Evolutionary conservation across 2,329 filamentous ascomycete genomes (phyloP).

Genomic region (Didymella keratinophila): DNA sequence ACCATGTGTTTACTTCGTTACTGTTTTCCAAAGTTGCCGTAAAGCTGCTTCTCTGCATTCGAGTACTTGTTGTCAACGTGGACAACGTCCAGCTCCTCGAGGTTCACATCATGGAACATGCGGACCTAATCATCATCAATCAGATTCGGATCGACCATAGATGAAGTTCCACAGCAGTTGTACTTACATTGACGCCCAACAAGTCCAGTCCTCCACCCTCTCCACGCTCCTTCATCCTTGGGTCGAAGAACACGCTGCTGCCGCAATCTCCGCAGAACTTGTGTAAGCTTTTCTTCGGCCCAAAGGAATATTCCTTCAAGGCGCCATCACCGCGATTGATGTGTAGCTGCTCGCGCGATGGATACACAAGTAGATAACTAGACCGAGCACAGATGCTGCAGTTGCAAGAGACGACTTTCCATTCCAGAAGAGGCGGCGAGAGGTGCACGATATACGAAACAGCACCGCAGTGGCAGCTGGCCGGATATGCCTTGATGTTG

Average conservation of each 20-base stretch:
- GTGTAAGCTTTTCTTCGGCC: conserved; percentile 34
- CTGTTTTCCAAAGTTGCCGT: background rate
- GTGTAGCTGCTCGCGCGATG: conserved; percentile 31
- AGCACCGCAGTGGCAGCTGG: conserved; percentile 63
- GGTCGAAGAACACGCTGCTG: conserved; percentile 41
- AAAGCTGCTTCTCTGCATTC: background rate
- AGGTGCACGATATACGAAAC: conserved; percentile 60
- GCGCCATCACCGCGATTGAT: conserved; percentile 38
- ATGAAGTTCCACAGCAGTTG: background rate
- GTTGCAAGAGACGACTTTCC: conserved; percentile 59
- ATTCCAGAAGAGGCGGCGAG: conserved; percentile 58
- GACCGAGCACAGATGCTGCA: conserved; percentile 62
- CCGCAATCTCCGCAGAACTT: conserved; percentile 42
- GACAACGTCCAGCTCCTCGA: conserved; percentile 34
- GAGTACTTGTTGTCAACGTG: conserved; percentile 32
- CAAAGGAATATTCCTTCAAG: conserved; percentile 38
- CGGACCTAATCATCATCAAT: conserved; percentile 25
- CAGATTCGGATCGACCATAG: background rate
- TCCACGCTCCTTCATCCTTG: conserved; percentile 34
- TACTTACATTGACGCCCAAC: conserved; percentile 41
- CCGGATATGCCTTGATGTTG: conserved; percentile 54
- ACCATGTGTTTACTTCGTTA: background rate
- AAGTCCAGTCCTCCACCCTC: conserved; percentile 29
- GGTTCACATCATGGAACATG: conserved; percentile 41
- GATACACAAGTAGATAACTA: conserved; percentile 60